Conservation (phyloP, 148 eudicot genomes). For the Hydrangea macrophylla region DNA sequence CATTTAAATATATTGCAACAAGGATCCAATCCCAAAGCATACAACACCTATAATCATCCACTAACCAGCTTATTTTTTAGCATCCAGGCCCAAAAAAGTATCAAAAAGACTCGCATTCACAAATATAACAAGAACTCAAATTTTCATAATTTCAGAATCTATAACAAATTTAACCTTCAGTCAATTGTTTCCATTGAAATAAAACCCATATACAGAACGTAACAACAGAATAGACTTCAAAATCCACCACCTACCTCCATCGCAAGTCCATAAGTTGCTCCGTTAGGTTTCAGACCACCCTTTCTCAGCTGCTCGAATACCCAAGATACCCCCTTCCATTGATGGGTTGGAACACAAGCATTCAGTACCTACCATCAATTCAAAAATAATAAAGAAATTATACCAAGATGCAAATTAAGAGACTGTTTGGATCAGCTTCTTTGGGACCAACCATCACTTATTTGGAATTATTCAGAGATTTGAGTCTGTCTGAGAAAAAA, state of each 20-base stretch:
- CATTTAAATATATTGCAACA: background rate
- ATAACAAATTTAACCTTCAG: background rate
- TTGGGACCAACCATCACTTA: no score
- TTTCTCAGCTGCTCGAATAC: conserved; percentile 82
- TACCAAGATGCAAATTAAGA: background rate
- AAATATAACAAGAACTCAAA: no score
- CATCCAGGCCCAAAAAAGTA: no score
- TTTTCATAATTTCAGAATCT: conserved; percentile 2
- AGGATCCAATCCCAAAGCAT: background rate
- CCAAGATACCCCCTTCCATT: conserved; percentile 98
- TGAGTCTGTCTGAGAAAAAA: no score
- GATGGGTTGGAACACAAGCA: conserved; percentile 74
- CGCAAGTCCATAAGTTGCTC: conserved; percentile 96
- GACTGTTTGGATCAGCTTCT: no score
- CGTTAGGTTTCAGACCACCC: conserved; percentile 59
- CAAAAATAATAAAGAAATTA: conserved; percentile 1
- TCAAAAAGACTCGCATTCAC: no score
- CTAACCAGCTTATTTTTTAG: no score
- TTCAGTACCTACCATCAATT: conserved; percentile 59
- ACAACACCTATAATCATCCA: background rate
- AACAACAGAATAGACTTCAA: background rate
- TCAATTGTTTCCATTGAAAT: background rate
- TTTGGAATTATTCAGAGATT: no score
- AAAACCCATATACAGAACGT: conserved; percentile 8
- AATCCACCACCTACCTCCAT: conserved; percentile 70